These are phyloP conservation scores for Trichothecium sympodiale DNA, from an alignment of 2,329 filamentous ascomycete genomes.

Conservation along the genomic window DNA sequence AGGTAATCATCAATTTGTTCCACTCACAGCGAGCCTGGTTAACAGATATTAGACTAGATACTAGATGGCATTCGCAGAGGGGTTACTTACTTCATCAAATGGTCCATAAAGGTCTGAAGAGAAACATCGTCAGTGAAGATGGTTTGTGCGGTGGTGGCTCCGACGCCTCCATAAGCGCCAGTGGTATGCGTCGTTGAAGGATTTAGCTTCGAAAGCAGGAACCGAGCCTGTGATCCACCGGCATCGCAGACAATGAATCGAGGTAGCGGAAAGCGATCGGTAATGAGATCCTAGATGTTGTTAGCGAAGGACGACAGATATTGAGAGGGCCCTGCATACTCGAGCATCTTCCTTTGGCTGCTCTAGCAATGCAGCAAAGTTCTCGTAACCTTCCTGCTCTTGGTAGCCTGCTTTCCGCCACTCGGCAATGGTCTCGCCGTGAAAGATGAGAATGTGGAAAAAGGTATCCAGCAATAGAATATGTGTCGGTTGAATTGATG, in stretches of 20 bases:
- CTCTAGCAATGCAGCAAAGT: constrained; percentile 79
- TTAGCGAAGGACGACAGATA: constrained; percentile 6
- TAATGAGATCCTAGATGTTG: constrained; percentile 69
- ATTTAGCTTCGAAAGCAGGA: constrained; percentile 93
- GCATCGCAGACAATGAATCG: constrained; percentile 98
- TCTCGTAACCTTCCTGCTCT: constrained; percentile 95
- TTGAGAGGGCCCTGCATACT: constrained; percentile 37
- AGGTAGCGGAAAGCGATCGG: constrained; percentile 93
- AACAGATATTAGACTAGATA: constrained; percentile 6
- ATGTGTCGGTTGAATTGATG: constrained; percentile 89
- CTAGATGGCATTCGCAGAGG: background rate
- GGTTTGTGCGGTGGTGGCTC: constrained; percentile 79
- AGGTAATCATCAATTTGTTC: constrained; percentile 50
- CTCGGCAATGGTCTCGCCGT: constrained; percentile 93
- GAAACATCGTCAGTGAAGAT: constrained; percentile 99
- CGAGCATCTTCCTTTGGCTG: constrained; percentile 94
- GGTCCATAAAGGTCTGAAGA: constrained; percentile 97
- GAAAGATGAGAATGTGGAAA: constrained; percentile 99
- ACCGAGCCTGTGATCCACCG: constrained; percentile 95
- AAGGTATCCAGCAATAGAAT: constrained; percentile 94
- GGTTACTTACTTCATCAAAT: constrained; percentile 84
- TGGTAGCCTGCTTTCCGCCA: constrained; percentile 98
- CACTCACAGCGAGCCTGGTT: constrained; percentile 47
- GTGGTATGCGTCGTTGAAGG: constrained; percentile 94
- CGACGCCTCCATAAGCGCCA: constrained; percentile 80